phyloP scores from a whole-genome alignment of 2,329 filamentous ascomycete genomes.

The Whalleya microplaca region DNA sequence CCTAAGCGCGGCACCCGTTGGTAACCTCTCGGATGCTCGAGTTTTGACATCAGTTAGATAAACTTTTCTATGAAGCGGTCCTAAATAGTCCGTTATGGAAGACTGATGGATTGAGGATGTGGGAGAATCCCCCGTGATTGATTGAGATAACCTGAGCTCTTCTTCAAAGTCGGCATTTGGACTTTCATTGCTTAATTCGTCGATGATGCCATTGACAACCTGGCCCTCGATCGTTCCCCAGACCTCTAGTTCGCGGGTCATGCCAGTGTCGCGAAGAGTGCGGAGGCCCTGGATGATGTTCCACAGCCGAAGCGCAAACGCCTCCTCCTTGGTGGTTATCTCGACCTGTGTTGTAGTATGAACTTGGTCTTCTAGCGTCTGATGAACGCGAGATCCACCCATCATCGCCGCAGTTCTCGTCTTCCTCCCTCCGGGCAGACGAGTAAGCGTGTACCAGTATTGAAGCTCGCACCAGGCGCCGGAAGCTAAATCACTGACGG shows the following conservation, averaged over 20 bases:
- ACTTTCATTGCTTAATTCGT: constrained; percentile 78
- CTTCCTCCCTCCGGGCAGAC: constrained; percentile 71
- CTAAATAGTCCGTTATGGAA: constrained; percentile 47
- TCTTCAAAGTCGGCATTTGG: constrained; percentile 74
- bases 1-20: constrained; percentile 67
- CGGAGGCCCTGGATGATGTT: constrained; percentile 87
- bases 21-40: constrained; percentile 64
- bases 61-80: constrained; percentile 41
- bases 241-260: constrained; percentile 77
- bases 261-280: constrained; percentile 69
- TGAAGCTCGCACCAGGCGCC: constrained; percentile 97
- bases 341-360: constrained; percentile 76
- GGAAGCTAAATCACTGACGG: constrained; percentile 84
- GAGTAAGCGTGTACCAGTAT: constrained; percentile 84
- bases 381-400: constrained; percentile 77
- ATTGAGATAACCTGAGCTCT: constrained; percentile 49
- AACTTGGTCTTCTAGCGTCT: constrained; percentile 82
- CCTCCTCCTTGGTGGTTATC: constrained; percentile 76
- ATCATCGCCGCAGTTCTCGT: constrained; percentile 82
- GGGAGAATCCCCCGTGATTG: constrained; percentile 34
- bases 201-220: constrained; percentile 87
- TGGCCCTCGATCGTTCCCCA: constrained; percentile 86
- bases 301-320: constrained; percentile 82
- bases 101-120: constrained; percentile 37
- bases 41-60: constrained; percentile 94